A percentile compares a stretch with the other conserved stretches of the same genome.
phyloP scores from a whole-genome alignment of 2,329 filamentous ascomycete species.

The Colletotrichum sp. region DNA sequence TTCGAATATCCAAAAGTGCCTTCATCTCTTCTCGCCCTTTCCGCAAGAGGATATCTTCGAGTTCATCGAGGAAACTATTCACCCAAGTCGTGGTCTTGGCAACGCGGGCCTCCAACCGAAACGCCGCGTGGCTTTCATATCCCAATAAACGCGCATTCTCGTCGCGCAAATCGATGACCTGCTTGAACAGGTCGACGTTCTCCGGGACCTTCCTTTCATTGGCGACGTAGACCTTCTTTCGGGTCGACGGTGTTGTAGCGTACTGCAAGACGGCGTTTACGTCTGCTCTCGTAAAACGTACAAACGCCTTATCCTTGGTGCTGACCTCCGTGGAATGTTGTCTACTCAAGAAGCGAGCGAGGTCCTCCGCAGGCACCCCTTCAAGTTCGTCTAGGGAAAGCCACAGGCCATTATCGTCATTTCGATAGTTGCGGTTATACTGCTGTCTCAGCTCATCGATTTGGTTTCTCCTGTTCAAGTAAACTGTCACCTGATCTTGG shows the following conservation, averaged over 20 bases:
- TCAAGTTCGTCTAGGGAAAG: neutral
- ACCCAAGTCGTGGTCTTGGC: neutral
- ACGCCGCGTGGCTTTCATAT: neutral
- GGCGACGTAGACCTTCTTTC: neutral
- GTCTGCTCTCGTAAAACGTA: neutral
- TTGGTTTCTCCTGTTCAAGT: neutral
- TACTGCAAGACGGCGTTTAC: neutral
- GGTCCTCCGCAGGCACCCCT: neutral
- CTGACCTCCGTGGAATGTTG: neutral
- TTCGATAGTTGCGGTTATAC: neutral
- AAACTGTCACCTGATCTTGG: neutral
- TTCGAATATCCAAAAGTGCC: fast-evolving
- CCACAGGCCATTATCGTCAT: neutral
- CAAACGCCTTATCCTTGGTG: neutral
- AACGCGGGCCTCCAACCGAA: neutral
- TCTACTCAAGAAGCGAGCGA: neutral
- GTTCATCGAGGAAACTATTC: neutral
- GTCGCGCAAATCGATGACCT: neutral
- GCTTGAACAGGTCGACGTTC: neutral
- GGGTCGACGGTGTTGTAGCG: neutral
- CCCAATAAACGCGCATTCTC: neutral
- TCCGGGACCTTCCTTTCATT: neutral
- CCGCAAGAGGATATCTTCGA: neutral
- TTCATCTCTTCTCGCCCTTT: neutral
- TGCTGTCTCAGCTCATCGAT: neutral